Evolutionary conservation across 2,329 filamentous ascomycete genomes (phyloP).

Genomic region (Volutella citrinella): DNA sequence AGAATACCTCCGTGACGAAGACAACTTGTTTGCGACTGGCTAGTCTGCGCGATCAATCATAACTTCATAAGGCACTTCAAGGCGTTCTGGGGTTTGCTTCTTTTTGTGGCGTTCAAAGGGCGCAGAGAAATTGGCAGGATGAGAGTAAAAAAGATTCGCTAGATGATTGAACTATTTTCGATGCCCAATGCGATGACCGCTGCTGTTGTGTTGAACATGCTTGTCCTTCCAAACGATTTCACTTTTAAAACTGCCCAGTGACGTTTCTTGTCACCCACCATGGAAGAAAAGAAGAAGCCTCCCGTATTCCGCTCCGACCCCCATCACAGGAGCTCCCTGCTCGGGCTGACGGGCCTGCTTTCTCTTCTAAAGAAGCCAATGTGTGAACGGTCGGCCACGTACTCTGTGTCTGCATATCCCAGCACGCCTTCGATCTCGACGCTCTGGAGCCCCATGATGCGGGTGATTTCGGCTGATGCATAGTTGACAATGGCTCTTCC

Average conservation of each 20-base stretch:
- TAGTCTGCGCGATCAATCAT: conserved; percentile 23
- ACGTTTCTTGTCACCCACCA: too few relatives aligned
- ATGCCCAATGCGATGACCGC: too few relatives aligned
- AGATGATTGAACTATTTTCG: too few relatives aligned
- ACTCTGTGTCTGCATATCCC: conserved; percentile 92
- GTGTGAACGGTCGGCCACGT: conserved; percentile 85
- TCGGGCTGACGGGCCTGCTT: conserved; percentile 52
- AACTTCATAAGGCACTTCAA: conserved; percentile 11
- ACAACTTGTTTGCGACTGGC: conserved; percentile 59
- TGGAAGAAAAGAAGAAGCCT: too few relatives aligned
- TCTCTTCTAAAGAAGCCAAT: conserved; percentile 68
- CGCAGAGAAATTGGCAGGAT: conserved; percentile 19
- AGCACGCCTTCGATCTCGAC: conserved; percentile 75
- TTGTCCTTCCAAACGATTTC: conserved; percentile 13
- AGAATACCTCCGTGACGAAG: conserved; percentile 87
- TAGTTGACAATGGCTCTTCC: conserved; percentile 92
- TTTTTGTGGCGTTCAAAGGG: not conserved
- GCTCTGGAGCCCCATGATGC: conserved; percentile 83
- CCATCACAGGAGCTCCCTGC: conserved; percentile 26
- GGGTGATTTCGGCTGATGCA: conserved; percentile 74
- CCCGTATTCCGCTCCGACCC: too few relatives aligned
- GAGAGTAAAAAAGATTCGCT: conserved; percentile 18
- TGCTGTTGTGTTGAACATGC: conserved; percentile 20
- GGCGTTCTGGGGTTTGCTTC: conserved; percentile 24
- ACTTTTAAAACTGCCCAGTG: too few relatives aligned